These are phyloP conservation scores for Alternaria sp. DNA, from an alignment of 2,329 filamentous ascomycete genomes.

Conservation along the genomic window DNA sequence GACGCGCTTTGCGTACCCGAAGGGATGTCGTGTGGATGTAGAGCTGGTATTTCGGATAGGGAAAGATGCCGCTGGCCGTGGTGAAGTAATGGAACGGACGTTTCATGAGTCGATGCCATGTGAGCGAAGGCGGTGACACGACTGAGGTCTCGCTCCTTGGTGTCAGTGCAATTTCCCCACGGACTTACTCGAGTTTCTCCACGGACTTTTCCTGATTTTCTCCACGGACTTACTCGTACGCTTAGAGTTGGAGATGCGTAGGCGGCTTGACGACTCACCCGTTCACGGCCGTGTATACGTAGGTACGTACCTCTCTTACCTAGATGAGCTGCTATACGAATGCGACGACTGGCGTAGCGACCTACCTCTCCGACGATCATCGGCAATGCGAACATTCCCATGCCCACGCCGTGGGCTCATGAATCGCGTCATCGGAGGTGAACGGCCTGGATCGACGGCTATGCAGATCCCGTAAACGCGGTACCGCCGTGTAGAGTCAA, in stretches of 20 bases:
- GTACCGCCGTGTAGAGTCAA: background rate
- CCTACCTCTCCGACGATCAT: background rate
- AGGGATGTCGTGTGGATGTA: background rate
- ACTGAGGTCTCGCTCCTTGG: background rate
- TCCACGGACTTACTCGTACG: background rate
- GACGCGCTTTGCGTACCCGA: background rate
- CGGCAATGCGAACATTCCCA: background rate
- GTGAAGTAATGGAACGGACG: background rate
- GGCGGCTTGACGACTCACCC: background rate
- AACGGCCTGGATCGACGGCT: background rate
- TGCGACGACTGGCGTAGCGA: background rate
- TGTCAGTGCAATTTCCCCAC: background rate
- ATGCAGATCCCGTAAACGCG: background rate
- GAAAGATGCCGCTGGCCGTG: background rate
- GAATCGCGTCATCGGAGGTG: background rate
- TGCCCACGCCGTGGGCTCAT: background rate
- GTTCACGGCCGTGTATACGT: background rate
- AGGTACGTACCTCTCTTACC: background rate
- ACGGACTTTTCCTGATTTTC: background rate
- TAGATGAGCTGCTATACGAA: background rate
- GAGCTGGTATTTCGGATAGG: background rate
- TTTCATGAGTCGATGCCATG: background rate
- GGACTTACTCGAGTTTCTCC: background rate
- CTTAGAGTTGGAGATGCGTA: background rate
- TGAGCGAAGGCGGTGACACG: background rate